A percentile compares a stretch with the other conserved stretches of the same genome.
Conservation (phyloP, 176 grass and related monocot genomes). For the Guadua angustifolia region DNA sequence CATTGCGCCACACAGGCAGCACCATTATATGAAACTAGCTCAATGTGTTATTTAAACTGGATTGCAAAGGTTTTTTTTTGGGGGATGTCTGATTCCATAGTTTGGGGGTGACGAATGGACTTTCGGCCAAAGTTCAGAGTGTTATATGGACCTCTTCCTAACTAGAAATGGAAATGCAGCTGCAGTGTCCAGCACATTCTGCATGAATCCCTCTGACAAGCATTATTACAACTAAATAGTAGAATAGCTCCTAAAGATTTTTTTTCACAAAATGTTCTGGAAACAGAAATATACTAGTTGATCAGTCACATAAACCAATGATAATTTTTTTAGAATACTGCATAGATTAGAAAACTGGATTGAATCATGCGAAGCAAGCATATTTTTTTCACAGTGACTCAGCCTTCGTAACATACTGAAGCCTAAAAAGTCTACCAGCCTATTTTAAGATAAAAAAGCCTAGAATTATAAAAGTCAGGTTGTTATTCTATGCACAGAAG, state of each 20-base stretch:
- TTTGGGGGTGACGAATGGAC: no score
- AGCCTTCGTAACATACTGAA: not conserved
- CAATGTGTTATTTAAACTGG: no score
- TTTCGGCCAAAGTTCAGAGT: no score
- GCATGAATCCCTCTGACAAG: not conserved
- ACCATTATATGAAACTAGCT: no score
- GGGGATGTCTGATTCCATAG: no score
- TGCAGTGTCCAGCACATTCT: not conserved
- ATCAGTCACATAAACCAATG: not conserved
- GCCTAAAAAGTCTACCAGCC: not conserved
- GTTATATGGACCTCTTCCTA: no score
- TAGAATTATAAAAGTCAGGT: not conserved
- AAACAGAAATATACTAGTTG: conserved; percentile 17
- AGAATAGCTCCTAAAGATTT: not conserved
- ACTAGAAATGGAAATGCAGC: conserved; percentile 3
- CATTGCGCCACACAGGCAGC: no score
- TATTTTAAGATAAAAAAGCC: not conserved
- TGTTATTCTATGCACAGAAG: not conserved
- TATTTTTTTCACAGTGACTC: not conserved
- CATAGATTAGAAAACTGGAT: not conserved
- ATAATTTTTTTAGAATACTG: conserved; percentile 9
- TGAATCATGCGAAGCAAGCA: not conserved
- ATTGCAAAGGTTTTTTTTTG: no score
- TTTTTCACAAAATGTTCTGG: not conserved
- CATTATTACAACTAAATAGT: not conserved